These are phyloP conservation scores for Ettlia oleoabundans DNA, from an alignment of 139 green algal species.

Conservation along the genomic window DNA sequence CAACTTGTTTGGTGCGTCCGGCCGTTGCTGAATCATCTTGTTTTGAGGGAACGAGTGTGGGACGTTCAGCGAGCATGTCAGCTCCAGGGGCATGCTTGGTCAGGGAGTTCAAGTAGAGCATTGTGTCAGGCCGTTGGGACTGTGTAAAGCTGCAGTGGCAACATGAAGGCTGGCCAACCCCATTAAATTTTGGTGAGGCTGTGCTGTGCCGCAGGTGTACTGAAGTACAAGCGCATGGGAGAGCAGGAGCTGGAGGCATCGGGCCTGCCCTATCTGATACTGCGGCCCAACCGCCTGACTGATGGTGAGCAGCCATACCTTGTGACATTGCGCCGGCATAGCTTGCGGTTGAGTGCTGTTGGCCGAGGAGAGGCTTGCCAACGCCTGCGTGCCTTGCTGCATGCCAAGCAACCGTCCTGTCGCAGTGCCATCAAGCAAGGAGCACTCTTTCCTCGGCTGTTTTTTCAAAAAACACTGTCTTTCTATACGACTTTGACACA, in stretches of 20 bases:
- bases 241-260: conserved; percentile 74
- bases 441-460: too few relatives aligned
- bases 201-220: conserved; percentile 78
- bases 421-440: too few relatives aligned
- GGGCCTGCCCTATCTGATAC: conserved; percentile 91
- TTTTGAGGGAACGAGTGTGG: background rate
- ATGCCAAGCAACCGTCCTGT: too few relatives aligned
- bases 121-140: too few relatives aligned
- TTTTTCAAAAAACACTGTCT: too few relatives aligned
- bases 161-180: background rate
- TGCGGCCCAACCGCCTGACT: conserved; percentile 90
- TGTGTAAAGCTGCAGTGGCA: too few relatives aligned
- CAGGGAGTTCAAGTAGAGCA: too few relatives aligned
- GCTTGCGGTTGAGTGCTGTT: too few relatives aligned
- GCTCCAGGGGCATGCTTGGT: too few relatives aligned
- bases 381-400: too few relatives aligned
- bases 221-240: conserved; percentile 88
- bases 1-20: conserved; percentile 86
- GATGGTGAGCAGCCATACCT: conserved; percentile 58
- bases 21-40: background rate
- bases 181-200: background rate
- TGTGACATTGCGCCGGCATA: background rate
- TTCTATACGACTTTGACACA: background rate
- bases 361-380: too few relatives aligned
- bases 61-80: too few relatives aligned